phyloP scores from a whole-genome alignment of 2,329 filamentous ascomycete species.

The Amesomyces nigricolor region DNA sequence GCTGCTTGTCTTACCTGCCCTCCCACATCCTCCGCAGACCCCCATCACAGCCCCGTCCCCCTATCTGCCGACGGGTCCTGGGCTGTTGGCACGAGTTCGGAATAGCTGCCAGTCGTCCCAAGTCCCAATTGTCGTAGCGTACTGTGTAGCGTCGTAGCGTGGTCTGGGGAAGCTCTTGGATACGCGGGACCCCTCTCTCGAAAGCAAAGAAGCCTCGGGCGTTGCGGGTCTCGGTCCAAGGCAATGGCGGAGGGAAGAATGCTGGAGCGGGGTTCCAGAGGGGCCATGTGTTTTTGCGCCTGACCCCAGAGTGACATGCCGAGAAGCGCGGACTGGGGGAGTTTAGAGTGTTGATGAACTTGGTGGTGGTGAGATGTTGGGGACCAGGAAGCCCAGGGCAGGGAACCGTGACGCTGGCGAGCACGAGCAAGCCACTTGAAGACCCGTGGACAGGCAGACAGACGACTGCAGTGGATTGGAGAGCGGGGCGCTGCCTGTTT shows the following conservation, averaged over 20 bases:
- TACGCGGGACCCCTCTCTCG: no score
- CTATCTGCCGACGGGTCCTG: not conserved
- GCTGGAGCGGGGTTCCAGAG: not conserved
- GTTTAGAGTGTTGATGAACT: no score
- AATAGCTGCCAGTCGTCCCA: not conserved
- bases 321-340: not conserved
- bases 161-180: no score
- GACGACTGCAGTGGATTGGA: no score
- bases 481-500: not conserved
- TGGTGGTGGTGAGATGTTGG: no score
- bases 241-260: not conserved
- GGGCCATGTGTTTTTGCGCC: slow-evolving; percentile 6
- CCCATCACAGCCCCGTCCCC: not conserved
- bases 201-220: not conserved
- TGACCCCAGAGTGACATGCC: slow-evolving; percentile 24
- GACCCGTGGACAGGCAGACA: no score
- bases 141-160: no score
- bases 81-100: not conserved
- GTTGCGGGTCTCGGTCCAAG: not conserved
- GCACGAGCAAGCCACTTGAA: no score
- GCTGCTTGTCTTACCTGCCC: not conserved
- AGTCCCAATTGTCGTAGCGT: not conserved
- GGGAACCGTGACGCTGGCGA: no score
- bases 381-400: no score
- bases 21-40: not conserved